Evolutionary conservation across 2,329 filamentous ascomycete species (phyloP), one percentile per base, ranked within the genome.

Genomic region (Colletotrichum chrysophilum): DNA sequence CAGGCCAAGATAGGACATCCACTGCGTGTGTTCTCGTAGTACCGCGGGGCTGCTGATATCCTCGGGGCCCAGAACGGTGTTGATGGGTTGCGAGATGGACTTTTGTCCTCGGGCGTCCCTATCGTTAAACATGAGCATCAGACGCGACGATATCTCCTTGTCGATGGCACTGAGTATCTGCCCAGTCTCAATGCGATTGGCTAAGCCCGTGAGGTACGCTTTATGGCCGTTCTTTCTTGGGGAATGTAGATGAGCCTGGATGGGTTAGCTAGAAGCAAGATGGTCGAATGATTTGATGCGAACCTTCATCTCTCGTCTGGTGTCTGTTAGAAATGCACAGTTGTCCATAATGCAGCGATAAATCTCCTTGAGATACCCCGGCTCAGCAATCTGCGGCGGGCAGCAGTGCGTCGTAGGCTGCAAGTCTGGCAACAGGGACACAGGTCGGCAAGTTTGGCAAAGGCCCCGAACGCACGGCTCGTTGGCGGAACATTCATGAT

Each of bases 51-150:
- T 75, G 26, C 67, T 74, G 64, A 77, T 74, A 36, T 77, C 43
- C 36, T 71, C 65, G 7, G 76, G 71, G 4, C 56, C 62, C 14
- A 77, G 52, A 24, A 77, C 71, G 2, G 75, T 71, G 55, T 61
- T 65, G 48, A 69, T 75, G 56, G 76, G 71, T 30, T 71, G 65
- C 4, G 76, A 76, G 28, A 77, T 74, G 16, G 71, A 71, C 34
- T 67, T 67, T 21, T 77, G 75, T 8, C 76, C 76, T 5, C 75
- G 70, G 36, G 67, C 68, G 55, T 77, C 76, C 5, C 71, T 66
- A 36, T 75, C 75, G 55, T 77, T 75, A 69, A 77, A 78, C 67
- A 75, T 74, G 30, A 66, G 68, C 75, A 77, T 78, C 38, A 77
- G 60, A n/a, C 71, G 75, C 8, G 71, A 69, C 16, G 55, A 56